Evolutionary conservation across 805 yeast species (phyloP).

Genomic region (Candida mattraensis): DNA sequence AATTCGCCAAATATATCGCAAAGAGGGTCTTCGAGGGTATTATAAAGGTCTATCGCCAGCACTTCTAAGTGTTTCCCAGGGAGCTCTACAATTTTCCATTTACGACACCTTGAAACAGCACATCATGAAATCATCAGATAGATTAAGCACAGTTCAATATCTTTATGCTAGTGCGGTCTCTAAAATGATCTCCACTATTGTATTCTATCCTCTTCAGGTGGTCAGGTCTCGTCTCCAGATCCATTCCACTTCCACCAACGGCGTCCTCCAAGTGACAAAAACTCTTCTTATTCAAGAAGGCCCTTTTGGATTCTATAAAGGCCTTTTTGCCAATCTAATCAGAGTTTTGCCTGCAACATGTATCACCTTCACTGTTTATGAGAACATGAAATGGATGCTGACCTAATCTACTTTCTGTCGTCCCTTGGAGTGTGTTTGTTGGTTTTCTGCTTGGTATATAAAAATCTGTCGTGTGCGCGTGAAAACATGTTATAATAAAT

Average conservation of each 20-base stretch:
- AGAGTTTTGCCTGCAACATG: slow-evolving; percentile 94
- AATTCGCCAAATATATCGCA: slow-evolving; percentile 41
- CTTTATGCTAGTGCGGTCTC: slow-evolving; percentile 65
- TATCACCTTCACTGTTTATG: slow-evolving; percentile 85
- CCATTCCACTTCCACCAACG: slow-evolving; percentile 10
- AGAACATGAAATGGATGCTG: slow-evolving; percentile 44
- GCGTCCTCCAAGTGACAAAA: slow-evolving; percentile 34
- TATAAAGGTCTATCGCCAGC: slow-evolving; percentile 82
- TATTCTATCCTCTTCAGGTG: slow-evolving; percentile 84
- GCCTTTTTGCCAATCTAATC: slow-evolving; percentile 71
- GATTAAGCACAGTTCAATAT: slow-evolving; percentile 53
- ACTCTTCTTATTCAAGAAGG: slow-evolving; percentile 54
- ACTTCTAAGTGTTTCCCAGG: slow-evolving; percentile 81
- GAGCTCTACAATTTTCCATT: slow-evolving; percentile 81
- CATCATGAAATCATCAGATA: slow-evolving; percentile 17
- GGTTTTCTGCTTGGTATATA: no score
- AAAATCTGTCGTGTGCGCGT: slow-evolving; percentile 15
- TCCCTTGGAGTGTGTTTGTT: neutral
- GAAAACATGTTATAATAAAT: no score
- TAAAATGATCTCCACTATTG: slow-evolving; percentile 64
- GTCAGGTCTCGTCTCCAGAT: slow-evolving; percentile 74
- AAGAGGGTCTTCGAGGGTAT: slow-evolving; percentile 68
- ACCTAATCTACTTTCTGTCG: slow-evolving; percentile 3
- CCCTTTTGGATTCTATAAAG: slow-evolving; percentile 73
- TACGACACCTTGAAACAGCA: slow-evolving; percentile 73